Conservation (phyloP, 352 stramenopile species). For the Phytopythium vexans region DNA sequence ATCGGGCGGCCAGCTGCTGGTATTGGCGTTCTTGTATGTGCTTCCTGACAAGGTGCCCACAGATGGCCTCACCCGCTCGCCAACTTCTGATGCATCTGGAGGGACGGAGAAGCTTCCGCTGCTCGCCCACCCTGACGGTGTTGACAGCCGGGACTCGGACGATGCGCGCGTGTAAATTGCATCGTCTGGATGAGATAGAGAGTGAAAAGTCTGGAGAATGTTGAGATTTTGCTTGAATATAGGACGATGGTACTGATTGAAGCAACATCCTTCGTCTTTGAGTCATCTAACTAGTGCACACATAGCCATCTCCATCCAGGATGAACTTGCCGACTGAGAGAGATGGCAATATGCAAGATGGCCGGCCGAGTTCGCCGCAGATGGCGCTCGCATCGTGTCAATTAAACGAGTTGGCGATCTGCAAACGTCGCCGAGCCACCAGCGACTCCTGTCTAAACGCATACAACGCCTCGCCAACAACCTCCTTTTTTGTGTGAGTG, state of each 20-base stretch:
- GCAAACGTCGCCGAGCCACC: not conserved
- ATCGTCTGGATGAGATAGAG: too few relatives aligned
- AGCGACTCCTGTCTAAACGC: not conserved
- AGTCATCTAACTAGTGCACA: too few relatives aligned
- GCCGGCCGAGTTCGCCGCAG: too few relatives aligned
- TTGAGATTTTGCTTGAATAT: too few relatives aligned
- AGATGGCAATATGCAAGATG: too few relatives aligned
- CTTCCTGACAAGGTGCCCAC: conserved; percentile 60
- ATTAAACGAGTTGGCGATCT: too few relatives aligned
- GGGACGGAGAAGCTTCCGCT: conserved; percentile 45
- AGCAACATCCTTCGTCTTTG: not conserved
- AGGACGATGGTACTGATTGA: not conserved
- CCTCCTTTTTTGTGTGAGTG: conserved; percentile 25
- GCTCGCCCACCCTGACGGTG: conserved; percentile 23
- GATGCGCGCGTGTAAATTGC: conserved; percentile 19
- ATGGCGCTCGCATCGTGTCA: too few relatives aligned
- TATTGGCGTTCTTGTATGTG: conserved; percentile 68
- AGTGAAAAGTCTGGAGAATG: too few relatives aligned
- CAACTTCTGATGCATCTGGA: not conserved
- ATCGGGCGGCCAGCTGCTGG: conserved; percentile 52
- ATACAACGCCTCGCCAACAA: conserved; percentile 7
- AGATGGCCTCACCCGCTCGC: conserved; percentile 9
- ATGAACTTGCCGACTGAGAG: too few relatives aligned
- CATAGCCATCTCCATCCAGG: too few relatives aligned
- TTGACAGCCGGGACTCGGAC: conserved; percentile 5